Conservation (phyloP, 139 green algal genomes). For the Chlorokybus atmophyticus region DNA sequence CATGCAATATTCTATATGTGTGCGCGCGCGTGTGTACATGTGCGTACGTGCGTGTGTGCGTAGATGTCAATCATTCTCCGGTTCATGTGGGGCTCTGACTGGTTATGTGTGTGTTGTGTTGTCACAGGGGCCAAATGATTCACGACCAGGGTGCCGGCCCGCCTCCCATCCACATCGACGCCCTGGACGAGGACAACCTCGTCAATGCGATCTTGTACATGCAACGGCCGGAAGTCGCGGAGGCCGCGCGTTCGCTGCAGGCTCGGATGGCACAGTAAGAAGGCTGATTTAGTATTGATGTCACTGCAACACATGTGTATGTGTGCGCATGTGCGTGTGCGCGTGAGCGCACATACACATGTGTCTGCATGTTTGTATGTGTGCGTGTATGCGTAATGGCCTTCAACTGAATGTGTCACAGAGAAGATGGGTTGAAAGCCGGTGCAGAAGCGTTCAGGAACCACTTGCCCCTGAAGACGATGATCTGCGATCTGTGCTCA, state of each 20-base stretch:
- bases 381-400: too few relatives aligned
- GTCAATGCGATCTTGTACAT: slow-evolving; percentile 31
- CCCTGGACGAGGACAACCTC: slow-evolving; percentile 29
- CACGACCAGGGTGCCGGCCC: slow-evolving; percentile 38
- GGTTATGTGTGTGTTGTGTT: not conserved
- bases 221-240: not conserved
- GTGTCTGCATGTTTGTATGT: too few relatives aligned
- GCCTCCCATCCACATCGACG: slow-evolving; percentile 38
- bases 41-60: not conserved
- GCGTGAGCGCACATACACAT: too few relatives aligned
- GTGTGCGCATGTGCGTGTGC: too few relatives aligned
- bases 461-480: not conserved
- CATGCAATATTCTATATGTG: too few relatives aligned
- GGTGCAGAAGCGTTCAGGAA: not conserved
- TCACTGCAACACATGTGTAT: too few relatives aligned
- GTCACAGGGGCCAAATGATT: not conserved
- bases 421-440: too few relatives aligned
- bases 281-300: too few relatives aligned
- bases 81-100: not conserved
- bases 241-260: not conserved
- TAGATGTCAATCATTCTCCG: not conserved
- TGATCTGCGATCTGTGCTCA: not conserved
- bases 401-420: too few relatives aligned
- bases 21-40: too few relatives aligned
- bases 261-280: too few relatives aligned